phyloP scores from a whole-genome alignment of 345 rosid species.

The Limnanthes douglasii region DNA sequence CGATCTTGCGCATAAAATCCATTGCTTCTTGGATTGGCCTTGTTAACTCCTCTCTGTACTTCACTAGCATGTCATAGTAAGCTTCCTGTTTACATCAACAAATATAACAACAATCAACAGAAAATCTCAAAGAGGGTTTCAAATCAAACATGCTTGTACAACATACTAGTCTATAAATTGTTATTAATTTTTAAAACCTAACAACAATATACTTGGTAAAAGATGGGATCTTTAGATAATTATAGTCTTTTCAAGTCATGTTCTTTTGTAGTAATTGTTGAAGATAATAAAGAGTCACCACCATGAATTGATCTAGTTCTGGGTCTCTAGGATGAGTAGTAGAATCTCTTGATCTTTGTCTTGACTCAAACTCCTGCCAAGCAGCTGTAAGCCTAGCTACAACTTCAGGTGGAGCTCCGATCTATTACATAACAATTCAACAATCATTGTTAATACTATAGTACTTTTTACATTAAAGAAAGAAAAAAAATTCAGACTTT shows the following conservation, averaged over 20 bases:
- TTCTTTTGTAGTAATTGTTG: too few relatives aligned
- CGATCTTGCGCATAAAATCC: slow-evolving; percentile 96
- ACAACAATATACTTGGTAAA: too few relatives aligned
- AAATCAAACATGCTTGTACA: too few relatives aligned
- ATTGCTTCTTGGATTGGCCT: slow-evolving; percentile 94
- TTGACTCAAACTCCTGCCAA: slow-evolving; percentile 63
- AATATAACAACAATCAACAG: not conserved
- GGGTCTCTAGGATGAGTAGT: slow-evolving; percentile 59
- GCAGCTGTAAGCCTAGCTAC: slow-evolving; percentile 53
- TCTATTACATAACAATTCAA: slow-evolving; percentile 21
- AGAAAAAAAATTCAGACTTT: not conserved
- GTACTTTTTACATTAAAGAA: not conserved
- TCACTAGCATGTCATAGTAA: slow-evolving; percentile 86
- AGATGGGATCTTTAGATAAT: not conserved
- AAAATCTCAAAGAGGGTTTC: not conserved
- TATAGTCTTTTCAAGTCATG: not conserved
- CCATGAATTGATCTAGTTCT: slow-evolving; percentile 98
- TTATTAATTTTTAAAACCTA: too few relatives aligned
- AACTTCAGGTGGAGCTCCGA: slow-evolving; percentile 93
- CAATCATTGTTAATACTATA: not conserved
- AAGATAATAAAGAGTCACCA: slow-evolving; percentile 9
- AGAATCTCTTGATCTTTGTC: slow-evolving; percentile 43
- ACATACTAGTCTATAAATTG: slow-evolving; percentile 1
- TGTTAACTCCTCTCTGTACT: slow-evolving; percentile 82
- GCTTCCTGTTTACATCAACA: slow-evolving; percentile 53